phyloP scores from a whole-genome alignment of 148 eudicot genomes.

The Persicaria maculosa region DNA sequence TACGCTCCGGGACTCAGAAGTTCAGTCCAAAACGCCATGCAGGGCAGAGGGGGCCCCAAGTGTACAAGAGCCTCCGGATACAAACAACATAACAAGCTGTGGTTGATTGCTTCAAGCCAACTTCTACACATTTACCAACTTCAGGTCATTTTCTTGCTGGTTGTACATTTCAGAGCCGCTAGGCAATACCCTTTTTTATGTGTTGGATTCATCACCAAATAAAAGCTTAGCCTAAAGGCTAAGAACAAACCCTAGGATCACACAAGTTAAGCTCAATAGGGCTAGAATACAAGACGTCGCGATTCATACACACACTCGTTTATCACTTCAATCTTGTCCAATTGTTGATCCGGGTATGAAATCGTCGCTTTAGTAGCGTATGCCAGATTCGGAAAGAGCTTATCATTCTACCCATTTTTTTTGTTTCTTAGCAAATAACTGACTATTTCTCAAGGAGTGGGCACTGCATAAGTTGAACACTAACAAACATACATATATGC shows the following conservation, averaged over 20 bases:
- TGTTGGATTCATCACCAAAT: neutral
- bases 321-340: neutral
- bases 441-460: neutral
- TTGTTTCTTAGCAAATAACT: neutral
- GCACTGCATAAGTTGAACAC: neutral
- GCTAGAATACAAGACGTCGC: constrained; percentile 5
- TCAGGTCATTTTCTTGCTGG: neutral
- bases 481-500: neutral
- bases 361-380: neutral
- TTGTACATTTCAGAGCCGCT: neutral
- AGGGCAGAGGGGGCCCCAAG: neutral
- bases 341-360: neutral
- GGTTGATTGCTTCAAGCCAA: neutral
- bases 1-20: neutral
- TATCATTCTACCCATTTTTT: neutral
- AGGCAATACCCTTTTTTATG: neutral
- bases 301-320: neutral
- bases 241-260: neutral
- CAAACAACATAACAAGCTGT: constrained; percentile 9
- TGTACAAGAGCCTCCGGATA: neutral
- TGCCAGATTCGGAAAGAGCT: neutral
- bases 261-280: neutral
- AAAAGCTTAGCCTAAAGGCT: neutral
- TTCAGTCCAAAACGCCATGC: neutral
- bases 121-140: constrained; percentile 5